Percentiles rank a stretch among this genome's conserved stretches.
These are phyloP conservation scores for Chrysosphaeria jannelii DNA, from an alignment of 2,329 filamentous ascomycete genomes.

Conservation along the genomic window DNA sequence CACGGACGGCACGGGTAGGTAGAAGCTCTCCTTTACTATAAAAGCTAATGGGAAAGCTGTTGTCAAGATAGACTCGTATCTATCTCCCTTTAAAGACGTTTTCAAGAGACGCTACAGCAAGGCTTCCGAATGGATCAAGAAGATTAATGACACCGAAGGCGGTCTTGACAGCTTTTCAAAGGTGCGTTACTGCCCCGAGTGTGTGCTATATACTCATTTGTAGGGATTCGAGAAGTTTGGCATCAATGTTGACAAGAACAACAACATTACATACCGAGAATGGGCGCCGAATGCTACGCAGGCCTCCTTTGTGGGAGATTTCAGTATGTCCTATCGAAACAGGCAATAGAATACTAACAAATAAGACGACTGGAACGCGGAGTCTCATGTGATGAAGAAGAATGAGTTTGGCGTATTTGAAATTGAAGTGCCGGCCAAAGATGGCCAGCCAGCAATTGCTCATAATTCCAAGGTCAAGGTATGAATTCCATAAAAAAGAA, in stretches of 20 bases:
- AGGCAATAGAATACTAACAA: background rate
- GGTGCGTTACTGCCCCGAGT: conserved; percentile 15
- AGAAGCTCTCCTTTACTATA: no score
- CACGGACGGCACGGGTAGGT: no score
- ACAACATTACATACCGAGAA: conserved; percentile 74
- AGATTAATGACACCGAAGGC: conserved; percentile 56
- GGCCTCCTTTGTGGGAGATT: conserved; percentile 76
- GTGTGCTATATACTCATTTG: background rate
- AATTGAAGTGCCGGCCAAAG: conserved; percentile 36
- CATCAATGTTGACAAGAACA: conserved; percentile 50
- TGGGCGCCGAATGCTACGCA: conserved; percentile 78
- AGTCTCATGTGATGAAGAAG: conserved; percentile 65
- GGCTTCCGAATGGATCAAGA: conserved; percentile 64
- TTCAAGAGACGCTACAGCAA: conserved; percentile 50
- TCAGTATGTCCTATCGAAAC: conserved; percentile 30
- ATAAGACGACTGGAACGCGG: conserved; percentile 58
- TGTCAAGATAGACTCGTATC: conserved; percentile 80
- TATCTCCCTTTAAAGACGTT: conserved; percentile 54
- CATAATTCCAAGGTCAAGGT: conserved; percentile 96
- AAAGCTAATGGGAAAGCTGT: no score
- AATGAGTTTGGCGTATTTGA: conserved; percentile 68
- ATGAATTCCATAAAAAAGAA: conserved; percentile 4
- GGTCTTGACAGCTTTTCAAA: conserved; percentile 76
- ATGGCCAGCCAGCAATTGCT: conserved; percentile 50
- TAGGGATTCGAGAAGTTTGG: conserved; percentile 71